phyloP scores from a whole-genome alignment of 805 yeast species.

The Torulaspora indica region DNA sequence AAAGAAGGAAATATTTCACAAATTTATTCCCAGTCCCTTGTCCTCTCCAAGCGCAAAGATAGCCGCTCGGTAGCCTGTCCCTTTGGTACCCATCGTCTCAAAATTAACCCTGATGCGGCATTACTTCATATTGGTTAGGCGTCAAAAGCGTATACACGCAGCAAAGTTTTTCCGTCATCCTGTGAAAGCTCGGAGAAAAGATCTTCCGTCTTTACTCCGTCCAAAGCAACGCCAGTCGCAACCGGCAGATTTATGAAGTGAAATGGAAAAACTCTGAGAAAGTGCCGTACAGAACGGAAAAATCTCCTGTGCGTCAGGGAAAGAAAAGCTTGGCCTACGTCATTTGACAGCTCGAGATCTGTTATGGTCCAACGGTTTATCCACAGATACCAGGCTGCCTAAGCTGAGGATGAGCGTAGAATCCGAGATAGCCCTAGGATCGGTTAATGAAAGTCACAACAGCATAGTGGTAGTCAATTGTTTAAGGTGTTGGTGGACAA shows the following conservation, averaged over 20 bases:
- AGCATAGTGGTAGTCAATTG: too few relatives aligned
- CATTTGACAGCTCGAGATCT: neutral
- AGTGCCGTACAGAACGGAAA: conserved; percentile 1
- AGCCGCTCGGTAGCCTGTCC: too few relatives aligned
- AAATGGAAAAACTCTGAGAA: conserved; percentile 4
- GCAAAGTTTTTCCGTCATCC: conserved; percentile 5
- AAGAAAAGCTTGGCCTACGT: neutral
- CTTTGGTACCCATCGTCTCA: too few relatives aligned
- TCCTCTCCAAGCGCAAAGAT: too few relatives aligned
- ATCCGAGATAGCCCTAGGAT: too few relatives aligned
- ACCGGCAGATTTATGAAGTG: neutral
- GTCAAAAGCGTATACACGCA: too few relatives aligned
- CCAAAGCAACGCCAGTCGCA: conserved; percentile 7
- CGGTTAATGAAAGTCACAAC: too few relatives aligned
- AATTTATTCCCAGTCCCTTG: too few relatives aligned
- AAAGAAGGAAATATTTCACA: too few relatives aligned
- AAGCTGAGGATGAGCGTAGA: conserved; percentile 7
- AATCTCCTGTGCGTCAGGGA: neutral
- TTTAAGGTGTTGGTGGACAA: conserved; percentile 2
- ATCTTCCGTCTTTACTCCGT: conserved; percentile 7
- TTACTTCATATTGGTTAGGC: too few relatives aligned
- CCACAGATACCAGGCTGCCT: neutral
- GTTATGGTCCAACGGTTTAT: neutral
- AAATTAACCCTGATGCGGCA: too few relatives aligned
- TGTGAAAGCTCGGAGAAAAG: conserved; percentile 2